Conservation (phyloP, 23 red algal genomes). For the Gracilaria domingensis region DNA sequence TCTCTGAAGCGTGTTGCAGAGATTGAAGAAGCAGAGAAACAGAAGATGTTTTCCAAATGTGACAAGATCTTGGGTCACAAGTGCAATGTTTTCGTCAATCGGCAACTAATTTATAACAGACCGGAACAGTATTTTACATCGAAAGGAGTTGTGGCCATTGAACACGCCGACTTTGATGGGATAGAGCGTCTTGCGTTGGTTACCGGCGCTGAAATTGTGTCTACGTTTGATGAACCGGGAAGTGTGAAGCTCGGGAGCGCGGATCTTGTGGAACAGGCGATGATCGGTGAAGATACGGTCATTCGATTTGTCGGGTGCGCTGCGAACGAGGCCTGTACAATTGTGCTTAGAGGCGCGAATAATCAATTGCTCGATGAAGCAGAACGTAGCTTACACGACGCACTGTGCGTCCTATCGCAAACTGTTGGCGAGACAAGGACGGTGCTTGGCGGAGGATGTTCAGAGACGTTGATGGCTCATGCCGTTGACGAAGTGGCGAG, state of each 20-base stretch:
- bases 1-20: conserved; percentile 88
- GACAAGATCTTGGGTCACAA: conserved; percentile 86
- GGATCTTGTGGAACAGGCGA: conserved; percentile 85
- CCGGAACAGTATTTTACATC: conserved; percentile 98
- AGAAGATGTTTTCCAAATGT: conserved; percentile 97
- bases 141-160: conserved; percentile 92
- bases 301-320: conserved; percentile 92
- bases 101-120: conserved; percentile 99
- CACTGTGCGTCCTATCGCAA: conserved; percentile 95
- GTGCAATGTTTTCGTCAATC: conserved; percentile 98
- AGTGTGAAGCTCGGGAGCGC: conserved; percentile 84
- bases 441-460: conserved; percentile 90
- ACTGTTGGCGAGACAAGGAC: conserved; percentile 85
- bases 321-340: conserved; percentile 88
- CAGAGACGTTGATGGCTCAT: conserved; percentile 96
- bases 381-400: conserved; percentile 96
- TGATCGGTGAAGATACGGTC: conserved; percentile 98
- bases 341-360: conserved; percentile 95
- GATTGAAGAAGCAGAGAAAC: conserved; percentile 97
- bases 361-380: conserved; percentile 98
- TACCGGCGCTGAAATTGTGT: conserved; percentile 95
- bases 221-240: conserved; percentile 94
- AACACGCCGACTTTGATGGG: conserved; percentile 99
- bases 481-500: conserved; percentile 93
- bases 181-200: conserved; percentile 95